Evolutionary conservation across 306 rosid species (phyloP).

Genomic region (Medicago truncatula): DNA sequence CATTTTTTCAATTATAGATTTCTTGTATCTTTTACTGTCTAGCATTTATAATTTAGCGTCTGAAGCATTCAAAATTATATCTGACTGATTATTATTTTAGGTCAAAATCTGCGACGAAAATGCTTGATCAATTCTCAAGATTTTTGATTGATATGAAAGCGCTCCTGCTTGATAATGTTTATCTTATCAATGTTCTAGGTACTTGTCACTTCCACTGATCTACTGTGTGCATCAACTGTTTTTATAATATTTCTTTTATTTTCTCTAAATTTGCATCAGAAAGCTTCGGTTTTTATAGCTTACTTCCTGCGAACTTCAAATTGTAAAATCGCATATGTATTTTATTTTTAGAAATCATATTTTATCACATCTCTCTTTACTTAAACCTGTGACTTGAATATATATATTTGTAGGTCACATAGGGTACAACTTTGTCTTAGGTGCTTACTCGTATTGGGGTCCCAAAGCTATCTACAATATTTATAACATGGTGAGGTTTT

Average conservation of each 20-base stretch:
- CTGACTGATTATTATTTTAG: constrained; percentile 47
- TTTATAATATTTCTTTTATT: constrained; percentile 14
- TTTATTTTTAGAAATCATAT: constrained; percentile 19
- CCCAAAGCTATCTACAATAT: constrained; percentile 84
- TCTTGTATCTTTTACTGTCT: constrained; percentile 1
- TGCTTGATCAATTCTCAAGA: constrained; percentile 44
- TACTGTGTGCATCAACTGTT: constrained; percentile 22
- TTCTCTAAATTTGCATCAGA: constrained; percentile 22
- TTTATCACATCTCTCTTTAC: not conserved
- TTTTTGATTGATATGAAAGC: constrained; percentile 68
- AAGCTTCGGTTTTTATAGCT: constrained; percentile 27
- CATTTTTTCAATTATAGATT: constrained; percentile 11
- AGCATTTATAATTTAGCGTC: constrained; percentile 28
- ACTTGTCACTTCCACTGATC: constrained; percentile 43
- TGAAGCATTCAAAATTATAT: constrained; percentile 13
- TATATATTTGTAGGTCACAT: constrained; percentile 59
- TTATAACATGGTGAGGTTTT: constrained; percentile 72
- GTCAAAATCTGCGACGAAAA: constrained; percentile 35
- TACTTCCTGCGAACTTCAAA: constrained; percentile 13
- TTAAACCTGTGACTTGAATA: constrained; percentile 35
- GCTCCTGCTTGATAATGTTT: constrained; percentile 72
- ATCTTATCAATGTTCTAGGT: constrained; percentile 77
- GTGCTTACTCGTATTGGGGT: constrained; percentile 95
- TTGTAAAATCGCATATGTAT: not conserved
- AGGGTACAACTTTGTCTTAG: constrained; percentile 80